Evolutionary conservation across 441 rosid species (phyloP).

Genomic region (Capsella rubella): DNA sequence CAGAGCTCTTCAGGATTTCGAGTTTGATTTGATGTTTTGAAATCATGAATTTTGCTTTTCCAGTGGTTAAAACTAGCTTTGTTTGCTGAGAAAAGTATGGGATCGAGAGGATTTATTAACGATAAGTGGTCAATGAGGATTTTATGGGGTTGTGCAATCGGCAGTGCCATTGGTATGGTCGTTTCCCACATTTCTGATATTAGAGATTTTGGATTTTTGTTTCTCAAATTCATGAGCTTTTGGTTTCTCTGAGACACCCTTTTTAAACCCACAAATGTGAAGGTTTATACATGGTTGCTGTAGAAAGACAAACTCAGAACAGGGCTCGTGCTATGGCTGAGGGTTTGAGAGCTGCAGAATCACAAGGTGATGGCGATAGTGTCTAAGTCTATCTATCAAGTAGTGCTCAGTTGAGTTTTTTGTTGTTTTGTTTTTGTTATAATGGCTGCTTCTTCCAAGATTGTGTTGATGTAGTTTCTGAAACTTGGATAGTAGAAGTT

Average conservation of each 20-base stretch:
- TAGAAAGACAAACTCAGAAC: conserved; percentile 81
- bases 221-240: conserved; percentile 18
- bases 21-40: neutral
- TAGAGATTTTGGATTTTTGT: neutral
- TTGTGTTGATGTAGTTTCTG: conserved; percentile 25
- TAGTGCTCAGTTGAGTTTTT: conserved; percentile 23
- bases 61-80: conserved; percentile 20
- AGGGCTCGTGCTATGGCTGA: conserved; percentile 71
- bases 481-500: conserved; percentile 32
- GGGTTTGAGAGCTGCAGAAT: conserved; percentile 61
- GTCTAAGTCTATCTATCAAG: conserved; percentile 43
- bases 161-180: conserved; percentile 75
- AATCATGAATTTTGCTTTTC: conserved; percentile 19
- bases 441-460: conserved; percentile 6
- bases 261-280: conserved; percentile 18
- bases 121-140: conserved; percentile 94
- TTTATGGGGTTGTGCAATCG: conserved; percentile 86
- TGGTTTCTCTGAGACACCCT: neutral
- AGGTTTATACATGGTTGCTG: conserved; percentile 91
- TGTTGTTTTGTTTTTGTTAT: neutral
- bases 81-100: conserved; percentile 43
- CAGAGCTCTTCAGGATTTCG: neutral
- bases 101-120: conserved; percentile 67
- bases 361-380: conserved; percentile 56
- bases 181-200: neutral